Percentiles rank a stretch among this genome's conserved stretches.
phyloP scores from a whole-genome alignment of 1,284 basidiomycete genomes.

The Melampsora americana region DNA sequence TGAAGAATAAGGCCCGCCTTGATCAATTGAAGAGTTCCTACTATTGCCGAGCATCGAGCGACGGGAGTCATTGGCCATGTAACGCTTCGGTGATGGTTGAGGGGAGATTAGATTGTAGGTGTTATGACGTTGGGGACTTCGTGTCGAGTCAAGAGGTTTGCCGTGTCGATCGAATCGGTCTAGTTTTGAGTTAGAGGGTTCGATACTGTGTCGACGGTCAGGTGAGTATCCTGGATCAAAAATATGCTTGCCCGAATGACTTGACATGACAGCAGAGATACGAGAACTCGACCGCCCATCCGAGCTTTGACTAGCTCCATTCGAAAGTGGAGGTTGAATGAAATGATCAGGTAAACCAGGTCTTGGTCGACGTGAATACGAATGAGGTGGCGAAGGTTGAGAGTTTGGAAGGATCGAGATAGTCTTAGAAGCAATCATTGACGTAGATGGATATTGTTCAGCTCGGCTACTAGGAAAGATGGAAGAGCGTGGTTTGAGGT shows the following conservation, averaged over 20 bases:
- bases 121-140: too few relatives aligned
- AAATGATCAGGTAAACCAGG: slow-evolving; percentile 39
- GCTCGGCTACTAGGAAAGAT: not conserved
- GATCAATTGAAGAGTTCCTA: too few relatives aligned
- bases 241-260: too few relatives aligned
- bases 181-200: not conserved
- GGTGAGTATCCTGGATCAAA: too few relatives aligned
- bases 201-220: too few relatives aligned
- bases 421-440: not conserved
- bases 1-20: too few relatives aligned
- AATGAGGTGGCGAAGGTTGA: slow-evolving; percentile 15
- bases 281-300: not conserved
- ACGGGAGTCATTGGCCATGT: too few relatives aligned
- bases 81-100: too few relatives aligned
- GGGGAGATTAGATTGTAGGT: too few relatives aligned
- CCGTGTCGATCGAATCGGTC: slow-evolving; percentile 2
- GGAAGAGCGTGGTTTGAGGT: not conserved
- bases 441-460: not conserved
- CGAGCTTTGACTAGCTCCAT: not conserved
- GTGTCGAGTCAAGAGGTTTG: too few relatives aligned
- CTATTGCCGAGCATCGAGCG: too few relatives aligned
- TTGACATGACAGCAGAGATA: too few relatives aligned
- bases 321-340: slow-evolving; percentile 5
- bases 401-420: not conserved
- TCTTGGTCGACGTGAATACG: slow-evolving; percentile 22